These are phyloP conservation scores for Microascus cirrosus DNA, from an alignment of 2,329 filamentous ascomycete species.

Conservation along the genomic window DNA sequence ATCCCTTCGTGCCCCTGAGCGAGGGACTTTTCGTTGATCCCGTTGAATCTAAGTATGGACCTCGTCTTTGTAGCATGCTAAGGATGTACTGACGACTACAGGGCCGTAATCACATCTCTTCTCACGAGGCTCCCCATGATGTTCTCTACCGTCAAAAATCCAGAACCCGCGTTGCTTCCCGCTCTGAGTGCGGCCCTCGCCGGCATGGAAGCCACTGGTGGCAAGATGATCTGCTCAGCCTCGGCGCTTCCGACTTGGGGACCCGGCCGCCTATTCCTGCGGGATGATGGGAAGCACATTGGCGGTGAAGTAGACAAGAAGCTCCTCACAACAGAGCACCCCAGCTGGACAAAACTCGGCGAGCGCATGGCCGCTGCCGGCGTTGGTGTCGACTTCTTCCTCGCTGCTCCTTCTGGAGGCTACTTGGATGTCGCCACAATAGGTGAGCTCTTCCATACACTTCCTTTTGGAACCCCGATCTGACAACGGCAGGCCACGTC, in stretches of 20 bases:
- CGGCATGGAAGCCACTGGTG: conserved; percentile 78
- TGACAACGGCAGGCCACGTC: conserved; percentile 53
- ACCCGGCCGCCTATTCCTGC: conserved; percentile 70
- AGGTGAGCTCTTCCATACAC: conserved; percentile 30
- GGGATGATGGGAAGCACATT: conserved; percentile 79
- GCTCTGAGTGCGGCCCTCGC: conserved; percentile 72
- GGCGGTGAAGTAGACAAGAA: conserved; percentile 87
- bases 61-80: not conserved
- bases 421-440: conserved; percentile 92
- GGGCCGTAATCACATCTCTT: conserved; percentile 75
- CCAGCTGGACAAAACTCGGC: conserved; percentile 74
- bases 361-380: conserved; percentile 81
- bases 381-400: conserved; percentile 86
- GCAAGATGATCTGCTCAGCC: conserved; percentile 83
- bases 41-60: conserved; percentile 63
- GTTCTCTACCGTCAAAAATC: conserved; percentile 80
- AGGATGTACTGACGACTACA: conserved; percentile 18
- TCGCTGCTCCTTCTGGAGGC: conserved; percentile 79
- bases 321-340: conserved; percentile 81
- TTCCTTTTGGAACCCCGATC: not conserved
- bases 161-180: conserved; percentile 79
- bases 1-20: conserved; percentile 86
- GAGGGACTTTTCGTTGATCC: conserved; percentile 93
- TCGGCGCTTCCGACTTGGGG: conserved; percentile 87
- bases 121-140: conserved; percentile 72